These are phyloP conservation scores for Gelatoporia subvermispora DNA, from an alignment of 768 basidiomycete species.

Conservation along the genomic window DNA sequence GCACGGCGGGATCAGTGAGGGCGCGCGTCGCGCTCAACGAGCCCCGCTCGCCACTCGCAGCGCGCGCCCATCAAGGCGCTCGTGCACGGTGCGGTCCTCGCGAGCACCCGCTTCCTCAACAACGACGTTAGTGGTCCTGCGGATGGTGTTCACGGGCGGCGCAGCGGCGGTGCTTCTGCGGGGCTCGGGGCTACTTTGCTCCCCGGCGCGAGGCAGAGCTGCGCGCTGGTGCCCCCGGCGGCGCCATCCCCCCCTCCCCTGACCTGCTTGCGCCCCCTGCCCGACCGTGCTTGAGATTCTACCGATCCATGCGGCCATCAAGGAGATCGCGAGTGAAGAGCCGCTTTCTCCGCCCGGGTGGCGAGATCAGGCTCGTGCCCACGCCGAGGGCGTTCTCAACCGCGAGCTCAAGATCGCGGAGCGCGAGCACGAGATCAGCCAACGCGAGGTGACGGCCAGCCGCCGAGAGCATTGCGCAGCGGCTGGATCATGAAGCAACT, in stretches of 20 bases:
- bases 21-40: too few species aligned
- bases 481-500: slow-evolving; percentile 92
- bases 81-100: too few species aligned
- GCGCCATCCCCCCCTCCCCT: slow-evolving; percentile 59
- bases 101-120: too few species aligned
- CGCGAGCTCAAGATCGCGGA: slow-evolving; percentile 84
- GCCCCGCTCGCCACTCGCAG: too few species aligned
- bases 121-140: too few species aligned
- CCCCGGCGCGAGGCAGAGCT: slow-evolving; percentile 84
- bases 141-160: too few species aligned
- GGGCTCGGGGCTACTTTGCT: too few species aligned
- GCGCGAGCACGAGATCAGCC: slow-evolving; percentile 80
- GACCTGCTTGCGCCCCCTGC: slow-evolving; percentile 54
- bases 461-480: slow-evolving; percentile 87
- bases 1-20: too few species aligned
- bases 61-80: too few species aligned
- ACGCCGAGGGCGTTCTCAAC: slow-evolving; percentile 77
- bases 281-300: too few species aligned
- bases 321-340: slow-evolving; percentile 82
- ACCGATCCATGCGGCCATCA: slow-evolving; percentile 76
- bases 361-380: slow-evolving; percentile 60
- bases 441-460: slow-evolving; percentile 81
- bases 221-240: slow-evolving; percentile 77
- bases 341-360: slow-evolving; percentile 77
- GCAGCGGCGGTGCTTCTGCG: too few species aligned